Conservation (phyloP, 345 rosid species). For the Salix arbutifolia region DNA sequence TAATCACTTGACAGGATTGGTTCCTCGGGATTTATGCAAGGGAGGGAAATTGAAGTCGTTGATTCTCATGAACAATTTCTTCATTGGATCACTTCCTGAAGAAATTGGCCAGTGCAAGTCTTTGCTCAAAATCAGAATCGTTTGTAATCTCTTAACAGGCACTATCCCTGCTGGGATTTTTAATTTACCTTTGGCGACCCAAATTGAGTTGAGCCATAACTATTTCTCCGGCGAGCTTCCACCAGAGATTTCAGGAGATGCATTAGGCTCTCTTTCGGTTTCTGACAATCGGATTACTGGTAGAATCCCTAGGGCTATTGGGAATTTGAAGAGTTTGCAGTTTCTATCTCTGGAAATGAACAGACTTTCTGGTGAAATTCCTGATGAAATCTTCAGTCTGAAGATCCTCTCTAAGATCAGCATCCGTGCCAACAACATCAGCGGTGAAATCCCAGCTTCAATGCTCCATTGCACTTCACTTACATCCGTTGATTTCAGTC, state of each 20-base stretch:
- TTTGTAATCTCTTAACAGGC: slow-evolving; percentile 53
- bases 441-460: slow-evolving; percentile 58
- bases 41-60: slow-evolving; percentile 51
- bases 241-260: slow-evolving; percentile 44
- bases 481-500: slow-evolving; percentile 59
- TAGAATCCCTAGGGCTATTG: slow-evolving; percentile 58
- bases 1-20: slow-evolving; percentile 67
- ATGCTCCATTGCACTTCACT: slow-evolving; percentile 42
- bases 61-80: slow-evolving; percentile 63
- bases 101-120: slow-evolving; percentile 67
- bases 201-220: slow-evolving; percentile 59
- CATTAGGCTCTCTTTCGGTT: slow-evolving; percentile 36
- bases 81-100: slow-evolving; percentile 66
- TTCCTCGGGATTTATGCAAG: slow-evolving; percentile 64
- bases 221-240: slow-evolving; percentile 75
- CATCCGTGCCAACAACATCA: slow-evolving; percentile 51
- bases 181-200: slow-evolving; percentile 37
- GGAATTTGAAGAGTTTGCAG: slow-evolving; percentile 43
- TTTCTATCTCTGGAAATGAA: slow-evolving; percentile 48
- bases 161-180: slow-evolving; percentile 70
- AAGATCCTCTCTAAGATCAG: slow-evolving; percentile 43
- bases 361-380: slow-evolving; percentile 53
- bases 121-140: slow-evolving; percentile 46
- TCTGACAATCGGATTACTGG: slow-evolving; percentile 65
- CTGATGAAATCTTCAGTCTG: slow-evolving; percentile 45